Evolutionary conservation across 78 protist species (phyloP).

Genomic region (Diacronema lutheri): DNA sequence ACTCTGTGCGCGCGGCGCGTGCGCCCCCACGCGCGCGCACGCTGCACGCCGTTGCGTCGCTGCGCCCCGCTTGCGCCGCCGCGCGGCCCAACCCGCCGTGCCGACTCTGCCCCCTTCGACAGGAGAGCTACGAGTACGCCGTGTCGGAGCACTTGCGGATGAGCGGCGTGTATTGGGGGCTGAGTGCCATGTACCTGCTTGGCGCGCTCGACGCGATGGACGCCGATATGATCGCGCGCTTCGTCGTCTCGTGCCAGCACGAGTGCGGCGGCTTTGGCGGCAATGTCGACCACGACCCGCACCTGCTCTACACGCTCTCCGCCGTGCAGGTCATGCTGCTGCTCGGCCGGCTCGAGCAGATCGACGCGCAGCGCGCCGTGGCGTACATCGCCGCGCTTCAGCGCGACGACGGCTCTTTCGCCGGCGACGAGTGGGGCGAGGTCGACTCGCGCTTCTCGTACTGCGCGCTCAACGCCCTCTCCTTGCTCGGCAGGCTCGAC

Average conservation of each 20-base stretch:
- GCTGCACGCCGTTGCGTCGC: too few relatives aligned
- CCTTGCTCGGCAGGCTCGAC: conserved; percentile 72
- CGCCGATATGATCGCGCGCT: conserved; percentile 54
- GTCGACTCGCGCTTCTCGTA: conserved; percentile 78
- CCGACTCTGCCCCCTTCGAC: too few relatives aligned
- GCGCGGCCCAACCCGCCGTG: too few relatives aligned
- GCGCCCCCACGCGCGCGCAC: too few relatives aligned
- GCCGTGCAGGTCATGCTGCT: conserved; percentile 91
- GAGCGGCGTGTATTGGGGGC: conserved; percentile 87
- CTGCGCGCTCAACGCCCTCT: conserved; percentile 82
- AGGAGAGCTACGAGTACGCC: conserved; percentile 74
- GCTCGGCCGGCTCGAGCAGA: conserved; percentile 57
- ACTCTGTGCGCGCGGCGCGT: background rate
- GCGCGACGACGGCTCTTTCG: conserved; percentile 92
- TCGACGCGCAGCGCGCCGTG: conserved; percentile 13
- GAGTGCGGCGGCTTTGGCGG: conserved; percentile 71
- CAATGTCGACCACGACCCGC: conserved; percentile 89
- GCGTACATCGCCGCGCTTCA: conserved; percentile 72
- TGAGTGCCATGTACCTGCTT: conserved; percentile 71
- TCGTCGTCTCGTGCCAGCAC: conserved; percentile 71
- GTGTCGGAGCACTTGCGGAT: conserved; percentile 88
- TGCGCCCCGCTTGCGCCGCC: too few relatives aligned
- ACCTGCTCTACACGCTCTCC: conserved; percentile 89
- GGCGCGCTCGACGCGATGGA: conserved; percentile 50
- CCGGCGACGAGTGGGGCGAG: conserved; percentile 98